Evolutionary conservation across 805 yeast species (phyloP).

Genomic region (Kazachstania martiniae): DNA sequence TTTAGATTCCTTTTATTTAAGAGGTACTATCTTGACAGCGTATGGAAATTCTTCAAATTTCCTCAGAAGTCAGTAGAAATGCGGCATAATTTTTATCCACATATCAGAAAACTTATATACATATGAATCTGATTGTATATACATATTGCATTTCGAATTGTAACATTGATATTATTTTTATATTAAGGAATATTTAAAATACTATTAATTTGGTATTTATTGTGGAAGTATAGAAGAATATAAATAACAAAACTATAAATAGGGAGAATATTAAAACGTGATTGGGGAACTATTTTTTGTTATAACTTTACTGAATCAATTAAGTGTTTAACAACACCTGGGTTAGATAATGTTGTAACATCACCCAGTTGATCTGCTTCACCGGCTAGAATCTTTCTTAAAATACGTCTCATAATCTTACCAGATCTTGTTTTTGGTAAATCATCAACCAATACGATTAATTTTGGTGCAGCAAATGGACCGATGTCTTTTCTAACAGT

Average conservation of each 20-base stretch:
- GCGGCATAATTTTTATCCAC: too few relatives aligned
- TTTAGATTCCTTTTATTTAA: conserved; percentile 12
- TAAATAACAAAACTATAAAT: not conserved
- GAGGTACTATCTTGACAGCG: conserved; percentile 18
- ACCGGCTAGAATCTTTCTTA: conserved; percentile 62
- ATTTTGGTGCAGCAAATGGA: conserved; percentile 78
- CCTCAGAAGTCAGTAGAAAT: too few relatives aligned
- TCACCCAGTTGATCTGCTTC: conserved; percentile 79
- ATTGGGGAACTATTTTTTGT: not conserved
- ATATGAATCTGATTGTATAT: too few relatives aligned
- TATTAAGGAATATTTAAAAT: too few relatives aligned
- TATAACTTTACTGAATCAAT: conserved; percentile 39
- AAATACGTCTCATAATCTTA: conserved; percentile 77
- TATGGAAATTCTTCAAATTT: too few relatives aligned
- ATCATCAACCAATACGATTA: conserved; percentile 60
- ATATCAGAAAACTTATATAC: too few relatives aligned
- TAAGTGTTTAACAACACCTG: conserved; percentile 58
- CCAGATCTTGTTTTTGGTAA: conserved; percentile 83
- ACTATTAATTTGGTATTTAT: too few relatives aligned
- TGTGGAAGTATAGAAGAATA: not conserved
- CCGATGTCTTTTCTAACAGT: conserved; percentile 74
- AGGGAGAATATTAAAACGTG: not conserved
- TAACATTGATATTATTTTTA: too few relatives aligned
- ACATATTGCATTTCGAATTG: too few relatives aligned
- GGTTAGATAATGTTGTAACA: conserved; percentile 66